phyloP scores from a whole-genome alignment of 768 basidiomycete species.

The Arthromyces matolae region DNA sequence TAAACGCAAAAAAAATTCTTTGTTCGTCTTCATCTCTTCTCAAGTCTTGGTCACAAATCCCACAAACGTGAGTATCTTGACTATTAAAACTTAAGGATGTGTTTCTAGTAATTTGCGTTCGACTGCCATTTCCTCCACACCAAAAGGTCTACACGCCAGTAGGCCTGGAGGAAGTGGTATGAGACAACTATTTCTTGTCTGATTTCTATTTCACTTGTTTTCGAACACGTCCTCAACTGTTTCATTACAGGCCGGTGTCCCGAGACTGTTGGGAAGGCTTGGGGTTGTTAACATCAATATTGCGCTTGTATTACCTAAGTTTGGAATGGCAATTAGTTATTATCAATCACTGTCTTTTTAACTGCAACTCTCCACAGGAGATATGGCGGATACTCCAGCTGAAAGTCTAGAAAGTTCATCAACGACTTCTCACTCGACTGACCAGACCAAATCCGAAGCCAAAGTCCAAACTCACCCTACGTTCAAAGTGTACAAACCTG shows the following conservation, averaged over 20 bases:
- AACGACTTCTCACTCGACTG: background rate
- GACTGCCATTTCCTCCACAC: conserved; percentile 53
- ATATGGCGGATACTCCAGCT: too few species aligned
- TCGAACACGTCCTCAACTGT: background rate
- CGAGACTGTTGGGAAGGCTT: background rate
- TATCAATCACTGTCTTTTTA: too few species aligned
- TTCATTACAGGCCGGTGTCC: background rate
- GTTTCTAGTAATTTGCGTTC: conserved; percentile 87
- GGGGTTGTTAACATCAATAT: too few species aligned
- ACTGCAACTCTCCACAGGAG: too few species aligned
- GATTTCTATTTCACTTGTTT: conserved; percentile 27
- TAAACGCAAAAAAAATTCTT: too few species aligned
- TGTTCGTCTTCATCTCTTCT: too few species aligned
- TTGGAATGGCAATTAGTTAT: conserved; percentile 9
- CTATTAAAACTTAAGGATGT: conserved; percentile 40
- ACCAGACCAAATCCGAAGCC: conserved; percentile 5
- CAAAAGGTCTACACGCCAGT: conserved; percentile 79
- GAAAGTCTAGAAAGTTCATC: too few species aligned
- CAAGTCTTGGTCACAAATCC: too few species aligned
- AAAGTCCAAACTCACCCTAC: conserved; percentile 8
- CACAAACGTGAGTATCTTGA: conserved; percentile 26
- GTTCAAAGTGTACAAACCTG: conserved; percentile 51
- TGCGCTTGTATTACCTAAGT: conserved; percentile 24
- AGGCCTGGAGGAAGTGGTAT: conserved; percentile 63
- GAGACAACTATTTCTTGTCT: conserved; percentile 63